These are phyloP conservation scores for Neohortaea acidophila DNA, from an alignment of 495 filamentous ascomycete species.

Conservation along the genomic window DNA sequence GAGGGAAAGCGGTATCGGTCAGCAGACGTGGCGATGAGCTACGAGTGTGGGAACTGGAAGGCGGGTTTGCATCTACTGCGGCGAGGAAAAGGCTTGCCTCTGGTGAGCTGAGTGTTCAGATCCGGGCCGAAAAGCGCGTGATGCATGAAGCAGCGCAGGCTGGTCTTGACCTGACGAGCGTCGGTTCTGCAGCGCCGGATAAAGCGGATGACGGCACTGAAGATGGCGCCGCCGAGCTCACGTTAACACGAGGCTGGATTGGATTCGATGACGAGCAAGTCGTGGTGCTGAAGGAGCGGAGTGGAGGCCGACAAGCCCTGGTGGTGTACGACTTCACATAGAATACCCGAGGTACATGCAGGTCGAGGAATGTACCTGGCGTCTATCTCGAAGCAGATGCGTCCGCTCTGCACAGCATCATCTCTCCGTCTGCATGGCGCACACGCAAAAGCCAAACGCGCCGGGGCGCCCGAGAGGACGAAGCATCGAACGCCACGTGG, in stretches of 20 bases:
- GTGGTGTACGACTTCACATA: constrained; percentile 88
- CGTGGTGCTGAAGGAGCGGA: constrained; percentile 62
- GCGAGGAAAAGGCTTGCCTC: constrained; percentile 25
- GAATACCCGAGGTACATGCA: too few relatives aligned
- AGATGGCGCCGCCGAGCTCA: constrained; percentile 9
- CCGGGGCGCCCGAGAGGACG: too few relatives aligned
- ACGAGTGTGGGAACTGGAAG: constrained; percentile 87
- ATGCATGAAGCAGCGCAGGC: constrained; percentile 4
- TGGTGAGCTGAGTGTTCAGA: constrained; percentile 40
- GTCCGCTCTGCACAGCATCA: too few relatives aligned
- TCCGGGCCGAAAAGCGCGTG: constrained; percentile 30
- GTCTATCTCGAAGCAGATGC: too few relatives aligned
- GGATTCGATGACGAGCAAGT: constrained; percentile 93
- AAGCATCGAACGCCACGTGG: too few relatives aligned
- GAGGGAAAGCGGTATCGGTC: constrained; percentile 83
- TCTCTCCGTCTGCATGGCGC: too few relatives aligned
- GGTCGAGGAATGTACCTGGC: too few relatives aligned
- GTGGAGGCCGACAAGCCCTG: constrained; percentile 50
- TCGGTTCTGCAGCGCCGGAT: background rate
- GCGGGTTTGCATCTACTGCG: constrained; percentile 38
- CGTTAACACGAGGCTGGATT: constrained; percentile 46
- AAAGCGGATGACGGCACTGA: background rate
- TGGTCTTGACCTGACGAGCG: constrained; percentile 12
- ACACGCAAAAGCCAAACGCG: too few relatives aligned
- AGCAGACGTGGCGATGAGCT: constrained; percentile 71